These are phyloP conservation scores for Lachnellula arida DNA, from an alignment of 2,329 filamentous ascomycete species.

Conservation along the genomic window DNA sequence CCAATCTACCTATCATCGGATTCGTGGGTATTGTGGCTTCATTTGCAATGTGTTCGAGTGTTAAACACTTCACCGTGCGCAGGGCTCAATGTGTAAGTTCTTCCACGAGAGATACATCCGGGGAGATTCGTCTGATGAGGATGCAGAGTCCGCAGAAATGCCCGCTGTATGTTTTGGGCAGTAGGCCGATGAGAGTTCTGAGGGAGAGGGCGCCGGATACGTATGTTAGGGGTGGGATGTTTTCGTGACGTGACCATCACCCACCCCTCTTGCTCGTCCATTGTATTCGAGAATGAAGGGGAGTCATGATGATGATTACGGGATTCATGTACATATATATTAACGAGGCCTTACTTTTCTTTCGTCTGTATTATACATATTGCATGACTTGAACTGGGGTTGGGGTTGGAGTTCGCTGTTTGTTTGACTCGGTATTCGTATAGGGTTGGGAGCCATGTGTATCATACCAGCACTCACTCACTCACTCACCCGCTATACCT, in stretches of 20 bases:
- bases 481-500: too few relatives aligned
- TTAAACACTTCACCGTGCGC: constrained; percentile 12
- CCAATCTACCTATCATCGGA: constrained; percentile 17
- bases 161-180: not conserved
- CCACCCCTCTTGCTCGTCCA: too few relatives aligned
- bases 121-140: not conserved
- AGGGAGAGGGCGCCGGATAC: not conserved
- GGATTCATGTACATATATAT: too few relatives aligned
- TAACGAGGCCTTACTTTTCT: too few relatives aligned
- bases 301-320: too few relatives aligned
- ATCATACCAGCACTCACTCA: too few relatives aligned
- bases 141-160: not conserved
- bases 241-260: not conserved
- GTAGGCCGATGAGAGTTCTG: not conserved
- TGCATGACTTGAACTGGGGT: too few relatives aligned
- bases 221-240: not conserved
- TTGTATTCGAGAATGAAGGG: too few relatives aligned
- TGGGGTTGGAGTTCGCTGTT: too few relatives aligned
- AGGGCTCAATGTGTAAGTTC: not conserved
- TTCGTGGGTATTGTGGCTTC: constrained; percentile 21
- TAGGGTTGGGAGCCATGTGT: too few relatives aligned
- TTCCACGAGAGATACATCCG: not conserved
- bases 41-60: constrained; percentile 17
- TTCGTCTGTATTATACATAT: too few relatives aligned
- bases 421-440: too few relatives aligned